Evolutionary conservation across 2,329 filamentous ascomycete genomes (phyloP), one percentile per base, ranked within the genome.

Genomic region (Penicillium oxalicum): DNA sequence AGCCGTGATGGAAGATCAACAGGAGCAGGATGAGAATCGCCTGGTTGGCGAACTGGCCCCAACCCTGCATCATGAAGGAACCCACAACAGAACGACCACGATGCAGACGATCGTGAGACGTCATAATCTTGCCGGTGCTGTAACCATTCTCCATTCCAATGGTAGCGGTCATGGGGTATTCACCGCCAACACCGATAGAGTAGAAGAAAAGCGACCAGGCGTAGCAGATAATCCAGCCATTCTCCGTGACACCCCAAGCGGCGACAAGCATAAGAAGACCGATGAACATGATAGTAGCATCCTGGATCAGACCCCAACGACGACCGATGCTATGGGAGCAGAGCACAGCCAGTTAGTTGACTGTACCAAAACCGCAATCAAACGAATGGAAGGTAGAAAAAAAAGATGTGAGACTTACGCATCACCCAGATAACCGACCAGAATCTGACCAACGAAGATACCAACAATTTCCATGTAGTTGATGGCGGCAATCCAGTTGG

Each of bases 51-150:
- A 95, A 88, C 71, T 96, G 91, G 55, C 91, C 91, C 91, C 91
- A 97, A 50, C 91, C 91, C 72, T 97, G 91, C 91, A 97, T 96
- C 71, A 96, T 73, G 76, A 97, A 97, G 49, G 91, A 91, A 70
- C 86, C 89, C 56, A 90, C 95, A 67, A 96, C 91, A 70, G 94
- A 93, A 64, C 91, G 88, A 57, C 91, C 91, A 72, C 91, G 88
- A 75, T 97, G 91, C 48, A 96, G 82, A 68, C 91, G 88, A 69
- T 97, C 91, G 46, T 95, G 88, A 51, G 84, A 84, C 48, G 89
- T 95, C 5, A 91, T 95, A 46, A 95, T 73, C 68, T 85, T 90
- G 54, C 91, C 91, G 33, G 88, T 74, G 11, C 87, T 82, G 40
- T 90, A 86, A 18, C 88, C 86, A 63, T 90, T 88, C 70, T 95